Percentiles rank a stretch among this genome's conserved stretches.
phyloP scores from a whole-genome alignment of 768 basidiomycete species.

The Vishniacozyma victoriae region DNA sequence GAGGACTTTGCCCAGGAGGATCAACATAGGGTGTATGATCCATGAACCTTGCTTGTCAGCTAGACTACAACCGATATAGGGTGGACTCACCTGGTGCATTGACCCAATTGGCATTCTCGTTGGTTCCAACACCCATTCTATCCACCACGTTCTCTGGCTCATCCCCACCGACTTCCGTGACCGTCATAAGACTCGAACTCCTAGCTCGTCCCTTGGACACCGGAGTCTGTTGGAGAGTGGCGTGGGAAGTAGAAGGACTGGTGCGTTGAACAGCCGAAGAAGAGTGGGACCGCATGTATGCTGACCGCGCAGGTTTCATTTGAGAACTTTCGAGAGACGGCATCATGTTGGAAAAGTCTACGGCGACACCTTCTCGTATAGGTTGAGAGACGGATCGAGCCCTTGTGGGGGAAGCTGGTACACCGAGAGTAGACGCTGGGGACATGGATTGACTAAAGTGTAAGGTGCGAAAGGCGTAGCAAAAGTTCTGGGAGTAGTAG shows the following conservation, averaged over 20 bases:
- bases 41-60: slow-evolving; percentile 67
- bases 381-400: slow-evolving; percentile 40
- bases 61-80: not conserved
- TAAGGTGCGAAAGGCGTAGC: no score
- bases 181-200: slow-evolving; percentile 46
- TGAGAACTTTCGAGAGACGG: no score
- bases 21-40: slow-evolving; percentile 93
- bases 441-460: no score
- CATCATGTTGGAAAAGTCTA: slow-evolving; percentile 2
- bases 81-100: slow-evolving; percentile 46
- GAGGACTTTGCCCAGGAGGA: slow-evolving; percentile 80
- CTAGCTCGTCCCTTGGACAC: slow-evolving; percentile 34
- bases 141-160: slow-evolving; percentile 46
- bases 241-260: not conserved
- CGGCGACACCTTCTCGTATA: slow-evolving; percentile 25
- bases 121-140: slow-evolving; percentile 43
- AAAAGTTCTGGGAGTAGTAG: no score
- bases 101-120: slow-evolving; percentile 48
- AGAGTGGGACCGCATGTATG: slow-evolving; percentile 22
- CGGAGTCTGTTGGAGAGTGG: not conserved
- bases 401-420: slow-evolving; percentile 25
- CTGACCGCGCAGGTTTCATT: slow-evolving; percentile 16
- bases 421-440: slow-evolving; percentile 27
- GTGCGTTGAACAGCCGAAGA: slow-evolving; percentile 11
- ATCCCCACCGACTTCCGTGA: slow-evolving; percentile 48